Base-by-base conservation (phyloP, 2,329 filamentous ascomycete genomes). In the Alternaria novae-zelandiae region DNA sequence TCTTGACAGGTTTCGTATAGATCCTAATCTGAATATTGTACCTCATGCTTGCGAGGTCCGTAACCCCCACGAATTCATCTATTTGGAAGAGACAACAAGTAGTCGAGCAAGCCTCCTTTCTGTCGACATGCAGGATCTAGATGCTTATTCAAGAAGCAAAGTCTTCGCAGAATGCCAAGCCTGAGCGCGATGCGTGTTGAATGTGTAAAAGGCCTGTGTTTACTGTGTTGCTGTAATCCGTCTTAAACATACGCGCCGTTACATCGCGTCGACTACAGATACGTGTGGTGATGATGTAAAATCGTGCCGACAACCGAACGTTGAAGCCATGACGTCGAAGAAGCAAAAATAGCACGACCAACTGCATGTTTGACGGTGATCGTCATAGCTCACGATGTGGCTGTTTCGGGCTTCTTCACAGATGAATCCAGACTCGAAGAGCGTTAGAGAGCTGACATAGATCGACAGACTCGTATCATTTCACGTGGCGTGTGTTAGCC, bases 371-470 rank as follows among this genome's bases (percentile, higher is more conserved):
- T 28, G 21, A 58, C 46, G 5, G 53, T 58, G 26, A 45, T 51
- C 6, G 21, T 20, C 47, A 54, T 41, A 32, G 28, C 23, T 21
- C 25, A 12, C 15, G 12, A 41, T 17, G n/a, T 20, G 32, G 25
- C 15, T 53, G 54, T 62, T 30, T 54, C 47, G 47, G 9, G 30
- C 46, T 32, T 13, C 21, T 11, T 12, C 7, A 32, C 17, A 49
- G 46, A 58, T 41, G 30, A 54, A 54, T 36, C 59, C 21, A 61
- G 54, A 46, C 47, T 28, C 17, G 10, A 43, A 43, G 47, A 41
- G 57, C 3, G 15, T 0, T 1, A 2, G n/a, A 53, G 28, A 60
- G 25, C 10, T 28, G 36, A 41, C 13, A 13, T 3, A 5, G 47
- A 58, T 61, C 28, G 41, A 54, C 28, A 41, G 25, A n/a, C 6